Base-by-base conservation (phyloP, 306 rosid genomes). In the Inga laurina region DNA sequence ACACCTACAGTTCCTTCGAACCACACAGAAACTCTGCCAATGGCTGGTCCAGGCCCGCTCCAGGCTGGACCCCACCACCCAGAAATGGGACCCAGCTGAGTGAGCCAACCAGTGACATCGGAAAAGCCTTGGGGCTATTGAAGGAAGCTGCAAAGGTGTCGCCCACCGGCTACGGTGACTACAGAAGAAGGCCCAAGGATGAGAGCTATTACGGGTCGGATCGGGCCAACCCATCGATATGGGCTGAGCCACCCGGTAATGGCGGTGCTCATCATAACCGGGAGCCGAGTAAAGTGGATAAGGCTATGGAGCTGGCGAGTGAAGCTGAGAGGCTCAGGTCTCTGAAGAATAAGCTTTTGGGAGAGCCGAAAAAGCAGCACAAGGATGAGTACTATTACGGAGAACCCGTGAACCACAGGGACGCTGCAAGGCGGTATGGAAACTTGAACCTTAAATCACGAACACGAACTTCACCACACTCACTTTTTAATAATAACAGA, bases 51-150 rank as follows among this genome's bases (percentile, higher is more conserved):
- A 65, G 71, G 71, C 43, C 71, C 8, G 0, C 18, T 24, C 11
- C 85, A 32, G n/a, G n/a, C 22, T 78, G 87, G 86, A 19, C 61
- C 76, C 9, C 41, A 11, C 61, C 74, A 7, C 83, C 87, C 2
- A 79, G 76, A 81, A 84, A 56, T 19, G 91, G 86, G 65, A 75
- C 72, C 22, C 85, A 21, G 5, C 79, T 91, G 21, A 85, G 85
- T 39, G 34, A 32, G 68, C 85, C 97, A 7, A 91, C 80, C 37
- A 65, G 67, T 74, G 89, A 93, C 39, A 84, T 88, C 7, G 79
- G 44, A 1, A 78, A 76, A 65, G 88, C 86, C 30, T 0, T 85
- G 4, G 76, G 78, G 15, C 27, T 79, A 68, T 65, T 88, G 86
- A 85, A 39, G 88, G 82, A 8, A 54, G 90, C 76, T 5, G 85